Base-by-base conservation (phyloP, 2,329 filamentous ascomycete genomes). In the Trichoderma semiorbis region DNA sequence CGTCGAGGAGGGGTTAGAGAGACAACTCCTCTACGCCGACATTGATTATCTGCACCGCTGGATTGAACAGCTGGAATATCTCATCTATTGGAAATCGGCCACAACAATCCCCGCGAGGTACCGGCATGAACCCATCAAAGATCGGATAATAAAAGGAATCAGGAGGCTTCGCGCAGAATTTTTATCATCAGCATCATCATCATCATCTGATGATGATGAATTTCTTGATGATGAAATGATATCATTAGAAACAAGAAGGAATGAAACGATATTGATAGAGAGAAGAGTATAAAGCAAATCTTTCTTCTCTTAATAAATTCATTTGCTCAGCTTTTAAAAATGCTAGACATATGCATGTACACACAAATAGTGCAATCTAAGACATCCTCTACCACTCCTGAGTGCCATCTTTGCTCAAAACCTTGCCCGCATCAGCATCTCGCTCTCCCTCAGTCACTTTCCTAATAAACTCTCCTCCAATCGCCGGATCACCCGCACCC, bases 401-500 rank as follows among this genome's bases (percentile, higher is more conserved):
- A 7, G 79, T 72, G 12, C 78, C 78, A 24, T 75, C 66, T 24
- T 75, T 74, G 3, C 55, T 71, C 21, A 84, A 74, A 7, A 84
- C 78, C 72, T 78, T 81, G 18, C 84, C 84, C 28, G 79, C 79
- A 74, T 85, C 81, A 1, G 64, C 76, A 76, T 85, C 83, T 50
- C 82, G 77, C 61, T 80, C 76, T 1, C 84, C 84, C 72, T 85
- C 81, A 26, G 85, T 74, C 0, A 86, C 83, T 53, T 74, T 76
- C 53, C 76, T 76, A 47, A 86, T 75, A 12, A 85, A 76, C 16
- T 78, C 73, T 2, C 81, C 84, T 5, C 82, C 83, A 18, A 79
- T 36, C 8, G 79, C 74, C 5, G 79, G 76, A 69, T 85, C 75
- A 0, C 79, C 76, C 2, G 80, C 80, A 0, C 80, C 80, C 50